Conservation (phyloP, 495 filamentous ascomycete genomes). For the Trichocladium antarcticum region DNA sequence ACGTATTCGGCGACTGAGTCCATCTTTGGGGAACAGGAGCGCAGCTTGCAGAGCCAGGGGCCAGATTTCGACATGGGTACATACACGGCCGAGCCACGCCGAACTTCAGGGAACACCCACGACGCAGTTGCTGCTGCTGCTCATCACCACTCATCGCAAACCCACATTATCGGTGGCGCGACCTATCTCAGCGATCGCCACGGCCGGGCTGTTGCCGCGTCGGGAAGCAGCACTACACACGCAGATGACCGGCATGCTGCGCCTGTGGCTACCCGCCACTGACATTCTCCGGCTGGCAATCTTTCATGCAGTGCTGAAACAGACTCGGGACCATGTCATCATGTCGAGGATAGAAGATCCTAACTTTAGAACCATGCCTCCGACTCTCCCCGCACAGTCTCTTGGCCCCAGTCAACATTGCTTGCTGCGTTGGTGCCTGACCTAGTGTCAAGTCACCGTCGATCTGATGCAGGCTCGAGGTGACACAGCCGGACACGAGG, state of each 20-base stretch:
- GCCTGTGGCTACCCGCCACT: conserved; percentile 13
- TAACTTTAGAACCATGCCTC: background rate
- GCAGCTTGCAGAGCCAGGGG: conserved; percentile 6
- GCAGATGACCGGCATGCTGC: conserved; percentile 9
- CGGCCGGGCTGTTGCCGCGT: background rate
- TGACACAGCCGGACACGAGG: background rate
- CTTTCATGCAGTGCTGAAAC: too few relatives aligned
- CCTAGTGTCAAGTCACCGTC: background rate
- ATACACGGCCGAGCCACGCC: conserved; percentile 18
- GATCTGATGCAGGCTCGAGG: background rate
- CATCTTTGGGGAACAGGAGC: conserved; percentile 1
- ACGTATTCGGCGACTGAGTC: conserved; percentile 7
- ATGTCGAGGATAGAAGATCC: background rate
- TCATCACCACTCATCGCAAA: background rate
- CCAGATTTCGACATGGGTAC: conserved; percentile 13
- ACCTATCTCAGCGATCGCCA: background rate
- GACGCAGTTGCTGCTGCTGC: background rate
- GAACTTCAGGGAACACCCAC: conserved; percentile 11
- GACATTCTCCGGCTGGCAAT: background rate
- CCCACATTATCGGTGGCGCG: background rate
- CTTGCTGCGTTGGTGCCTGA: conserved; percentile 3
- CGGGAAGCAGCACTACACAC: conserved; percentile 3
- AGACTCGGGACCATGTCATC: too few relatives aligned
- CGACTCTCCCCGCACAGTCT: background rate
- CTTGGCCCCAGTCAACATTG: background rate